A percentile compares a stretch with the other conserved stretches of the same genome.
These are phyloP conservation scores for Mycena metata DNA, from an alignment of 768 basidiomycete genomes.

Conservation along the genomic window DNA sequence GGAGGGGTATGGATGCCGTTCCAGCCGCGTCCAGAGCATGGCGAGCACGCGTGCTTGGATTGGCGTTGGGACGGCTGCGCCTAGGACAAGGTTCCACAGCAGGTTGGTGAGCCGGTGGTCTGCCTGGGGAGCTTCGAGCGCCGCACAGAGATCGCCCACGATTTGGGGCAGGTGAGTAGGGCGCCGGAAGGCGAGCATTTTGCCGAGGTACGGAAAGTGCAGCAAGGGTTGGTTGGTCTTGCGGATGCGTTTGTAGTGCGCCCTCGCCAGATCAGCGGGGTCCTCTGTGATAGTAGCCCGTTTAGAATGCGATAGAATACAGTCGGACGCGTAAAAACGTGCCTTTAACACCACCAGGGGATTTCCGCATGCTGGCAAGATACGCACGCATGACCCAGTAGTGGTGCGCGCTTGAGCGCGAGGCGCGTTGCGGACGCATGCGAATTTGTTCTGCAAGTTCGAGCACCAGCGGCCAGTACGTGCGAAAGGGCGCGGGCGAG, in stretches of 20 bases:
- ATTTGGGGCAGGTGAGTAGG: constrained; percentile 46
- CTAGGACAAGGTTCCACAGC: constrained; percentile 57
- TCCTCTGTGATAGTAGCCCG: constrained; percentile 32
- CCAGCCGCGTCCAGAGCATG: constrained; percentile 51
- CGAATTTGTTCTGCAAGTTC: constrained; percentile 55
- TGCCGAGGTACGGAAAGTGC: constrained; percentile 62
- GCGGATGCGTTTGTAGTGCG: constrained; percentile 57
- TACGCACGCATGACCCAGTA: constrained; percentile 74
- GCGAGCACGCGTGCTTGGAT: constrained; percentile 52
- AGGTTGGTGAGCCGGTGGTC: constrained; percentile 53
- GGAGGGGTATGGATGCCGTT: background rate
- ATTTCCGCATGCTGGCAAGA: constrained; percentile 47
- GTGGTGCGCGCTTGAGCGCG: constrained; percentile 57
- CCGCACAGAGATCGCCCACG: constrained; percentile 52
- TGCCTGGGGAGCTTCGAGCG: constrained; percentile 50
- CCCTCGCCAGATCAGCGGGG: constrained; percentile 50
- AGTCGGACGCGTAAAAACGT: background rate
- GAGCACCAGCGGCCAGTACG: constrained; percentile 66
- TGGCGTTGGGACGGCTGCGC: constrained; percentile 39
- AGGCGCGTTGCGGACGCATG: constrained; percentile 20
- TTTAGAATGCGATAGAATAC: background rate
- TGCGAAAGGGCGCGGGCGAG: constrained; percentile 32
- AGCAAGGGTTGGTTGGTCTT: constrained; percentile 55
- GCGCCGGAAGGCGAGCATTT: constrained; percentile 50
- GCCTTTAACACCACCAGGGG: constrained; percentile 33